A percentile compares a stretch with the other conserved stretches of the same genome.
Evolutionary conservation across 2,329 filamentous ascomycete species (phyloP).

Genomic region (Aspergillus texensis): DNA sequence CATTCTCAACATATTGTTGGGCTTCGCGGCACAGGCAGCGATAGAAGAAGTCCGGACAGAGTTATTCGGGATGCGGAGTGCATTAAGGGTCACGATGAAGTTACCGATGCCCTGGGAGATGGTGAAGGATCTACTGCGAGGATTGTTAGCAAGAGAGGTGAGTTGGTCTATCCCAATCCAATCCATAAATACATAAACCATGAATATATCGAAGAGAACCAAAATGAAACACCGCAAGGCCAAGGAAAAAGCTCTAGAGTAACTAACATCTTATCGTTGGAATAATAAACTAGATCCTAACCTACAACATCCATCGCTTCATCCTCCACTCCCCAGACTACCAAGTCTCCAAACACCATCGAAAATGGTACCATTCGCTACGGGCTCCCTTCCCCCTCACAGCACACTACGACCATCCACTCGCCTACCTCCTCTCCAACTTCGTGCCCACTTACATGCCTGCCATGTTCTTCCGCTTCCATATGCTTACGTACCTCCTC

Average conservation of each 20-base stretch:
- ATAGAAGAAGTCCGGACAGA: constrained; percentile 60
- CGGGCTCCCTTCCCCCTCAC: constrained; percentile 57
- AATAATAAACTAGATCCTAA: constrained; percentile 28
- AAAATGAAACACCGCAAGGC: too few species aligned
- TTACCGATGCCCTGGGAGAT: constrained; percentile 67
- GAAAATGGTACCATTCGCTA: constrained; percentile 60
- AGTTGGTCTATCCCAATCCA: constrained; percentile 19
- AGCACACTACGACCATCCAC: constrained; percentile 64
- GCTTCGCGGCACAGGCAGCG: constrained; percentile 56
- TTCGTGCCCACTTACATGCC: constrained; percentile 62
- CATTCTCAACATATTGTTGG: constrained; percentile 58
- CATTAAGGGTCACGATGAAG: constrained; percentile 59
- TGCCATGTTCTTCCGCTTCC: constrained; percentile 60
- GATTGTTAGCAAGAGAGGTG: constrained; percentile 61
- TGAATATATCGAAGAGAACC: too few species aligned
- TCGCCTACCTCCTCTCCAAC: constrained; percentile 55
- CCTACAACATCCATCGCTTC: constrained; percentile 73
- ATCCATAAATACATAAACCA: not conserved
- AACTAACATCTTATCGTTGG: not conserved
- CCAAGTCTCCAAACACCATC: constrained; percentile 58
- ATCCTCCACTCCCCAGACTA: constrained; percentile 63
- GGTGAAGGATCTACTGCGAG: constrained; percentile 56
- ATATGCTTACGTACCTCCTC: constrained; percentile 62
- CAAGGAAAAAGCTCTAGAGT: not conserved
- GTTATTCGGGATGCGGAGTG: constrained; percentile 56